These are phyloP conservation scores for Dorcoceras hygrometricum DNA, from an alignment of 257 asterid genomes.

Conservation along the genomic window DNA sequence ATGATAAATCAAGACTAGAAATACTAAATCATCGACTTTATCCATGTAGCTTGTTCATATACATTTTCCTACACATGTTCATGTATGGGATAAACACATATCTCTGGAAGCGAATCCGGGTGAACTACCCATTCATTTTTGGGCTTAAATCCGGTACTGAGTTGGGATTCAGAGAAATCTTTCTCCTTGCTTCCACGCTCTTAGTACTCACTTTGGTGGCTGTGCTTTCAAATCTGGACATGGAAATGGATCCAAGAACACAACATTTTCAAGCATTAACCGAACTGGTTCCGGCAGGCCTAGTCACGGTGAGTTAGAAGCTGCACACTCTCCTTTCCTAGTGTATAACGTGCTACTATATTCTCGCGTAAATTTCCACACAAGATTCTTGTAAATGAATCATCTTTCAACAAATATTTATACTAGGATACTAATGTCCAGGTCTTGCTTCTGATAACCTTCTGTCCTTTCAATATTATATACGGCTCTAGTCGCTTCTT, in stretches of 20 bases:
- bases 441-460: neutral
- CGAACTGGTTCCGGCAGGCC: slow-evolving; percentile 66
- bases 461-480: neutral
- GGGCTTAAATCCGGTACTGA: slow-evolving; percentile 67
- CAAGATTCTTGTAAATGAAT: neutral
- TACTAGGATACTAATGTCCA: neutral
- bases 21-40: neutral
- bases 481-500: too few species aligned
- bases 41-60: slow-evolving; percentile 30
- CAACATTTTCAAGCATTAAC: slow-evolving; percentile 33
- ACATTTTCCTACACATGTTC: slow-evolving; percentile 61
- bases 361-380: neutral
- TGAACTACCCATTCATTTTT: slow-evolving; percentile 77
- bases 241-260: slow-evolving; percentile 55
- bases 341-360: neutral
- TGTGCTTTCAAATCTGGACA: neutral
- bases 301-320: slow-evolving; percentile 47
- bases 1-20: too few species aligned
- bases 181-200: neutral
- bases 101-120: slow-evolving; percentile 66
- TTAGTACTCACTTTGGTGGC: neutral
- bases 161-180: slow-evolving; percentile 62
- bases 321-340: neutral
- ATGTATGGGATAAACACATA: slow-evolving; percentile 56
- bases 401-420: neutral